Evolutionary conservation across 495 filamentous ascomycete species (phyloP), one percentile per base, ranked within the genome.

Genomic region (Xylaria cubensis): DNA sequence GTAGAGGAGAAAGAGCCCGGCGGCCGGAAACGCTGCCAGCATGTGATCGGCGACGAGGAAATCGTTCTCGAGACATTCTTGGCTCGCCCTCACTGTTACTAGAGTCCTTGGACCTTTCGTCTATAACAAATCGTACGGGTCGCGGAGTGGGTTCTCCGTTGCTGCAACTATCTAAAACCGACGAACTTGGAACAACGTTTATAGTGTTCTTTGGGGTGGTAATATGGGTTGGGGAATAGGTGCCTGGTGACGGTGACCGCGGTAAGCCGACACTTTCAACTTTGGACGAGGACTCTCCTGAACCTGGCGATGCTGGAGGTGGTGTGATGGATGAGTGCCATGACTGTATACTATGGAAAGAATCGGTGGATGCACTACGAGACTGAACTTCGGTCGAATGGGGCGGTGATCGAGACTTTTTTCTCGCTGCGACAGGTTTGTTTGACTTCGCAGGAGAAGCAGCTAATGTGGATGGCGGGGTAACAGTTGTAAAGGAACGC

Each of bases 1-100:
- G 91, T 72, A 94, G 84, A 0, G 93, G 92, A 6, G 92, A 93
- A n/a, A 92, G 82, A 46, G 87, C 86, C 34, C 89, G 88, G 73
- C 87, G 82, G 67, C 85, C 87, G 7, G 83, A 83, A 48, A 85
- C 76, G 65, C 75, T 81, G 58, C 75, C 77, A 10, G 72, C 69
- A 12, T 76, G 73, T 50, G 67, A 70, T 5, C 74, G 74, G 17
- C 73, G 76, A 44, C 74, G 71, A 39, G 10, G 58, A 26, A 24
- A 15, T 24, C 36, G 73, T 10, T 72, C 41, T 13, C 67, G 69
- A 21, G 76, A 71, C n/a, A 39, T 17, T 19, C 53, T 64, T 21
- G 24, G 59, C 12, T 68, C 29, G 26, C 24, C 26, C n/a, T 69
- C 42, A 15, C 24, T 39, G 19, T 64, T 46, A 29, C 70, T 61